Percentiles rank a stretch among this genome's conserved stretches.
phyloP scores from a whole-genome alignment of 768 basidiomycete species.

The Trametes gibbosa region DNA sequence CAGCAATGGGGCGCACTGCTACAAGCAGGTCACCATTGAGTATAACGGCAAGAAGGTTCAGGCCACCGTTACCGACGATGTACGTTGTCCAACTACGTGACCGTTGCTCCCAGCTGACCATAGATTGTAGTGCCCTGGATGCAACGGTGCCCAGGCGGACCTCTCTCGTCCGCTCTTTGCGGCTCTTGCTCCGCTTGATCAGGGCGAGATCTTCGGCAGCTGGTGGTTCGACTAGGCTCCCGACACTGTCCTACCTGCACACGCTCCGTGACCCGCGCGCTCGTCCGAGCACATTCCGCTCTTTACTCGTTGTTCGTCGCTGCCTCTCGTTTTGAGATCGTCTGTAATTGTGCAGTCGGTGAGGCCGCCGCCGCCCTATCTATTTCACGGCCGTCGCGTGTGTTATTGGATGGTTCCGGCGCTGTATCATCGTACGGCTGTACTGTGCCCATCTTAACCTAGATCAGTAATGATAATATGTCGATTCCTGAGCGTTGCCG shows the following conservation, averaged over 20 bases:
- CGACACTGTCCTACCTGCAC: neutral
- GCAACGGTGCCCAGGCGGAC: conserved; percentile 64
- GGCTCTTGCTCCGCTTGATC: conserved; percentile 46
- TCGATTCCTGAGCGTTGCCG: neutral
- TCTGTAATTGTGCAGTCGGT: conserved; percentile 1
- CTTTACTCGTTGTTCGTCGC: neutral
- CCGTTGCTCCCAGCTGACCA: too few species aligned
- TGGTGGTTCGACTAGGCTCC: conserved; percentile 48
- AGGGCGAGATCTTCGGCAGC: conserved; percentile 56
- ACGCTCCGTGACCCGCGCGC: neutral
- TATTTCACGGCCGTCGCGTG: neutral
- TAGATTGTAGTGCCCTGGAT: conserved; percentile 55
- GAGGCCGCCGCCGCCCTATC: neutral
- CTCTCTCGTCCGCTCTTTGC: conserved; percentile 64
- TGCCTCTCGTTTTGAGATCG: neutral
- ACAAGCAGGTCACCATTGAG: conserved; percentile 57
- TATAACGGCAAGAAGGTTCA: conserved; percentile 53
- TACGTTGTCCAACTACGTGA: conserved; percentile 20
- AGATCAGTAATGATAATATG: conserved; percentile 6
- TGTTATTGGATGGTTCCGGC: neutral
- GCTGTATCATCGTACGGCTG: conserved; percentile 16
- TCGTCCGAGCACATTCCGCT: neutral
- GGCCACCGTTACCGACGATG: conserved; percentile 65
- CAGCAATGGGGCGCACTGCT: conserved; percentile 51
- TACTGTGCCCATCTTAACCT: conserved; percentile 2